These are phyloP conservation scores for Polysphondylium violaceum DNA, from an alignment of 78 protist genomes.

Conservation along the genomic window DNA sequence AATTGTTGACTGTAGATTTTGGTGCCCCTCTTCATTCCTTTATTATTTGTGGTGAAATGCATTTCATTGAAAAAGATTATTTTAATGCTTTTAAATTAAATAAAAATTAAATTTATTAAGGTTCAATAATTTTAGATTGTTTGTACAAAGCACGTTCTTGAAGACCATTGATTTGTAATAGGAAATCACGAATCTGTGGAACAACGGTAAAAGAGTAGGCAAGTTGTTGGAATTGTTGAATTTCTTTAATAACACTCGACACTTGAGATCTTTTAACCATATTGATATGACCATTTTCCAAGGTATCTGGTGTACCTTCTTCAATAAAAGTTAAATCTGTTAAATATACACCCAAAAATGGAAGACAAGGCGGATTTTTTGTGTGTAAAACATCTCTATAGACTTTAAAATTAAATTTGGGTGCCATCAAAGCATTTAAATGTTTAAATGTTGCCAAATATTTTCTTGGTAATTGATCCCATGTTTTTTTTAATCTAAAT, in stretches of 20 bases:
- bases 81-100: conserved; percentile 41
- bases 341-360: conserved; percentile 76
- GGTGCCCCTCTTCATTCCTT: conserved; percentile 96
- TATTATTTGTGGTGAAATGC: conserved; percentile 90
- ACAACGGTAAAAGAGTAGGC: conserved; percentile 42
- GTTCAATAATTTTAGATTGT: conserved; percentile 68
- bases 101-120: conserved; percentile 9
- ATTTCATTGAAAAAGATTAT: conserved; percentile 85
- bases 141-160: conserved; percentile 61
- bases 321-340: conserved; percentile 84
- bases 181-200: conserved; percentile 43
- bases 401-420: conserved; percentile 40
- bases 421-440: conserved; percentile 55
- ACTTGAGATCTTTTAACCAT: conserved; percentile 61
- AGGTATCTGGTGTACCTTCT: conserved; percentile 73
- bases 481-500: conserved; percentile 58
- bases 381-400: conserved; percentile 78
- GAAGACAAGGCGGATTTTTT: conserved; percentile 46
- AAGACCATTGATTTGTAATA: conserved; percentile 27
- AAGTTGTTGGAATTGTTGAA: conserved; percentile 72
- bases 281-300: conserved; percentile 63
- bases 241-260: conserved; percentile 59
- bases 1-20: conserved; percentile 90
- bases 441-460: conserved; percentile 49
- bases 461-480: conserved; percentile 69